Base-by-base conservation (phyloP, 352 stramenopile genomes). In the Pythium sp. region DNA sequence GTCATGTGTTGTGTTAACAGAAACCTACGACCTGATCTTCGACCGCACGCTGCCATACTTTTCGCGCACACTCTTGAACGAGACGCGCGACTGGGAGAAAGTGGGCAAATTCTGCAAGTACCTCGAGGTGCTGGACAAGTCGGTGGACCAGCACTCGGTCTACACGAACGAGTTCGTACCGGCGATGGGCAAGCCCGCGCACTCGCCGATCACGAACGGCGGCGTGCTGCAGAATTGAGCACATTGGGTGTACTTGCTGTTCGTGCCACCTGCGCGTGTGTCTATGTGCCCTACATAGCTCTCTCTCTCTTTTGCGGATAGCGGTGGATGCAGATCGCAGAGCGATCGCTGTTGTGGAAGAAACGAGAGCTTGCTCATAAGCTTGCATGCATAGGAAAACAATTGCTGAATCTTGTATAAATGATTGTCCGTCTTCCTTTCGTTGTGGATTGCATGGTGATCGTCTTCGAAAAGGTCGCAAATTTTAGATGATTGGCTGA, bases 31-130 rank as follows among this genome's bases (percentile, higher is more conserved):
- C 68, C 73, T 74, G 58, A 84, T 84, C 71, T 84, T 74, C n/a
- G 74, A 84, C 53, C 77, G 77, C 60, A 81, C 77, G 54, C 64
- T 84, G 43, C 77, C 77, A 30, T 84, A 84, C 72, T 84, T 84
- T 36, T 84, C 77, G 32, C 77, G 77, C 67, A 81, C 77, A 68
- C 74, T 84, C 4, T 47, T 84, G 54, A 84, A 84, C 62, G 77
- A 78, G 46, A 75, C 73, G 62, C 77, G 77, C n/a, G 77, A 84
- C 70, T 84, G 77, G 77, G 74, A 81, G 62, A 84, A 84, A 61
- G 77, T 84, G 15, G 77, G 77, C 72, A 78, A 76, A 56, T 84
- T 84, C 62, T 84, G 77, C 70, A 84, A 84, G 72, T 84, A 84
- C 70, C 64, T 84, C 18, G 73, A 84, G 41, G 77, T 84, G 51